Evolutionary conservation across 2,329 filamentous ascomycete species (phyloP).

Genomic region (Exophiala lecanii-corni): DNA sequence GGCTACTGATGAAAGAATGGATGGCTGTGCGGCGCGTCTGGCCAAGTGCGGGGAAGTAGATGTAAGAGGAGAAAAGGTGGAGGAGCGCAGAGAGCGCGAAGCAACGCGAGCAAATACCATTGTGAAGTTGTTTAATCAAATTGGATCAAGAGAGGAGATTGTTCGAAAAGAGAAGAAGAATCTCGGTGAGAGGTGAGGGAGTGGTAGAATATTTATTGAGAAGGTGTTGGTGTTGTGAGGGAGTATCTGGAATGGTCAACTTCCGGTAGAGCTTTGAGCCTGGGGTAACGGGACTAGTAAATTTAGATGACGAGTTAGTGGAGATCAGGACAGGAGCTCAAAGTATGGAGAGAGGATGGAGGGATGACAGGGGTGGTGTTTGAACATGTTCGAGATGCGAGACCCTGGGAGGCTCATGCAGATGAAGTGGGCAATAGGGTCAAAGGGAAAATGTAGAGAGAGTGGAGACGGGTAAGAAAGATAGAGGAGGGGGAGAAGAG

Average conservation of each 20-base stretch:
- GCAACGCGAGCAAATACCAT: constrained; percentile 63
- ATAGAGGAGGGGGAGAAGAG: background rate
- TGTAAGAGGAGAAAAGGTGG: constrained; percentile 39
- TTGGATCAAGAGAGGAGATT: constrained; percentile 8
- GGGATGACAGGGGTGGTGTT: constrained; percentile 14
- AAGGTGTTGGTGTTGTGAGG: constrained; percentile 4
- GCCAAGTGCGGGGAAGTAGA: constrained; percentile 39
- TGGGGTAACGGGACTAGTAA: constrained; percentile 3
- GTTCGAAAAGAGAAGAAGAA: constrained; percentile 6
- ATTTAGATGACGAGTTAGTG: constrained; percentile 1
- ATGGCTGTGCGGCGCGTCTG: constrained; percentile 37
- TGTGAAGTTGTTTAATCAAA: constrained; percentile 34
- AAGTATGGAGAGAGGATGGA: constrained; percentile 1
- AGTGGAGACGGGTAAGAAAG: constrained; percentile 4
- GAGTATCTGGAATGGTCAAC: background rate
- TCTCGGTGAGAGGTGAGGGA: constrained; percentile 5
- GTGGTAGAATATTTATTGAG: constrained; percentile 11
- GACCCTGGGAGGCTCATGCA: too few relatives aligned
- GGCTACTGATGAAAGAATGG: constrained; percentile 18
- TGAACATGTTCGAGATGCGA: too few relatives aligned
- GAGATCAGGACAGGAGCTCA: constrained; percentile 1
- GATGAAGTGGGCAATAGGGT: too few relatives aligned
- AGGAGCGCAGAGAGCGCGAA: constrained; percentile 50
- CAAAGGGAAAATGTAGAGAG: constrained; percentile 18
- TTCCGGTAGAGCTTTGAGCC: constrained; percentile 24